A percentile compares a stretch with the other conserved stretches of the same genome.
These are phyloP conservation scores for Cryptosporidium ryanae DNA, from an alignment of 169 alveolate species.

Conservation along the genomic window DNA sequence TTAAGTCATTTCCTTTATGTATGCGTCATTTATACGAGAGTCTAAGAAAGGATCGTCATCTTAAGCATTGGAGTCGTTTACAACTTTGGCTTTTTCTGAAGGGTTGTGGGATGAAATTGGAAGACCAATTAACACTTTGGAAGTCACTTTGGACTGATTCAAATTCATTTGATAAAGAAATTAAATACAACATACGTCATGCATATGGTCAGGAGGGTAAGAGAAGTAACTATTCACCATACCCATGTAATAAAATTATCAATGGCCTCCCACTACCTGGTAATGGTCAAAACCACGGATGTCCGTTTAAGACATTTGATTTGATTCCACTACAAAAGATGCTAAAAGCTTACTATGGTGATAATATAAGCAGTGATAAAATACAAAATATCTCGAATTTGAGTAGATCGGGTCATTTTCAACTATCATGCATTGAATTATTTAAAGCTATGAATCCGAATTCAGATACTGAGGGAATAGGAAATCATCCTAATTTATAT, in stretches of 20 bases:
- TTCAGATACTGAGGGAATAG: constrained; percentile 89
- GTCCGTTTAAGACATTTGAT: constrained; percentile 91
- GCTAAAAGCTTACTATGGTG: constrained; percentile 73
- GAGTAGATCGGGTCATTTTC: constrained; percentile 84
- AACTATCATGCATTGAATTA: constrained; percentile 88
- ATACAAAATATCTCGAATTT: constrained; percentile 81
- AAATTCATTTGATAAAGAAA: constrained; percentile 87
- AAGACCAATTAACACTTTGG: constrained; percentile 86
- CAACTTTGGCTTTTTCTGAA: constrained; percentile 90
- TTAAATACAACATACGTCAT: constrained; percentile 91
- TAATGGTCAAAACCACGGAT: constrained; percentile 92
- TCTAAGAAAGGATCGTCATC: constrained; percentile 84
- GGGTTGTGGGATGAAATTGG: constrained; percentile 91
- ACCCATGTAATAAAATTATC: constrained; percentile 89
- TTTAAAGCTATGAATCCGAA: constrained; percentile 87
- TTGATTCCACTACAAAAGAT: constrained; percentile 74
- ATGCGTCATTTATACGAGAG: constrained; percentile 88
- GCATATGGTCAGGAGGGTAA: constrained; percentile 95
- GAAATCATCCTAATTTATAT: constrained; percentile 89
- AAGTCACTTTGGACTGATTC: constrained; percentile 88
- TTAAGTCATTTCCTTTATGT: constrained; percentile 90
- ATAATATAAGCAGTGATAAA: constrained; percentile 77
- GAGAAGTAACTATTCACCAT: constrained; percentile 91
- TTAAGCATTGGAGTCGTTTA: constrained; percentile 89
- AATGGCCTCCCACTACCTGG: constrained; percentile 88